These are phyloP conservation scores for Hemileia vastatrix DNA, from an alignment of 1,284 basidiomycete genomes.

Conservation along the genomic window DNA sequence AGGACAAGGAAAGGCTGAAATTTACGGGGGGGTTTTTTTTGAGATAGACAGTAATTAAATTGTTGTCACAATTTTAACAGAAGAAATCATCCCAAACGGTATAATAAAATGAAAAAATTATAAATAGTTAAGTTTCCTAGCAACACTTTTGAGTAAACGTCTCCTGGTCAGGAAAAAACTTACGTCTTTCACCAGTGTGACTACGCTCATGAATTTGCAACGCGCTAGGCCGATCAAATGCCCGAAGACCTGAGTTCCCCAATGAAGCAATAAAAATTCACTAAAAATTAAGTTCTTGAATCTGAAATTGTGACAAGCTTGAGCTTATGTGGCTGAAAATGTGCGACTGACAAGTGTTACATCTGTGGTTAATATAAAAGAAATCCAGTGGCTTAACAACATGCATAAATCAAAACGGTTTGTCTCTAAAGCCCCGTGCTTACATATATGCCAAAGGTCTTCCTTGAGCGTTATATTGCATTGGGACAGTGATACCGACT, in stretches of 20 bases:
- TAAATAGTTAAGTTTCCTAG: not conserved
- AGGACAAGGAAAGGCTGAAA: conserved; percentile 22
- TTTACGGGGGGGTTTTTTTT: too few relatives aligned
- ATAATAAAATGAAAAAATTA: too few relatives aligned
- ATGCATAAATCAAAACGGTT: too few relatives aligned
- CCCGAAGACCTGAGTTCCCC: conserved; percentile 6
- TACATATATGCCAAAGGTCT: conserved; percentile 22
- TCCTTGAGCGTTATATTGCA: conserved; percentile 23
- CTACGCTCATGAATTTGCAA: conserved; percentile 21
- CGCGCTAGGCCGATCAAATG: conserved; percentile 20
- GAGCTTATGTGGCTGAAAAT: too few relatives aligned
- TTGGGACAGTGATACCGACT: too few relatives aligned
- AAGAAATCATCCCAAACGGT: too few relatives aligned
- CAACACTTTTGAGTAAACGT: not conserved
- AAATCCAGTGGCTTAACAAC: too few relatives aligned
- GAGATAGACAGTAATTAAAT: too few relatives aligned
- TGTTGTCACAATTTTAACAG: too few relatives aligned
- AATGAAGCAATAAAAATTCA: not conserved
- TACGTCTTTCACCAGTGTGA: conserved; percentile 22
- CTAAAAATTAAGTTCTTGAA: too few relatives aligned
- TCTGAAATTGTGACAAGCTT: too few relatives aligned
- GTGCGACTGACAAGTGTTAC: conserved; percentile 13
- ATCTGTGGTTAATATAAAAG: too few relatives aligned
- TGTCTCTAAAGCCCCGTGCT: not conserved
- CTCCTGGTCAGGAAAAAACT: not conserved